These are phyloP conservation scores for Ophiostoma pallidulum DNA, from an alignment of 2,329 filamentous ascomycete genomes.

Conservation along the genomic window DNA sequence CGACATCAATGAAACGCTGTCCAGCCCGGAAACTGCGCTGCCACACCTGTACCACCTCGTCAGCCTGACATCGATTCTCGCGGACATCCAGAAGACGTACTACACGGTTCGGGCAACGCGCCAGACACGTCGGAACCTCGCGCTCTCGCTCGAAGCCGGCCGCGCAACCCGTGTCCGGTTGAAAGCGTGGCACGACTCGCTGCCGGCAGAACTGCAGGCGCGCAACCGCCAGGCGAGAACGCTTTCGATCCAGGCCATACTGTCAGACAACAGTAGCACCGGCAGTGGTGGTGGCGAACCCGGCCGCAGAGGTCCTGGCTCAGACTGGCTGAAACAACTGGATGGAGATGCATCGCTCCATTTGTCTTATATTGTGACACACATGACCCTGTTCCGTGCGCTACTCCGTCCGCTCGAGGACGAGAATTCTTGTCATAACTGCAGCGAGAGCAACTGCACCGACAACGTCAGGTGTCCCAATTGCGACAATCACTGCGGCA, in stretches of 20 bases:
- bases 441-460: background rate
- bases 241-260: background rate
- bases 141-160: conserved; percentile 22
- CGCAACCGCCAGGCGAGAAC: background rate
- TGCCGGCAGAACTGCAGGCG: conserved; percentile 16
- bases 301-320: background rate
- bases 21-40: conserved; percentile 9
- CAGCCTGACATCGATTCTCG: conserved; percentile 23
- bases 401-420: conserved; percentile 24
- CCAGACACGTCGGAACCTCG: conserved; percentile 22
- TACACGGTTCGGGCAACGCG: conserved; percentile 23
- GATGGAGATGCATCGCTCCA: conserved; percentile 24
- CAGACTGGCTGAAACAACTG: conserved; percentile 9
- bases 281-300: background rate
- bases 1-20: conserved; percentile 20
- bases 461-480: background rate
- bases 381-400: conserved; percentile 27
- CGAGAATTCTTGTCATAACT: background rate
- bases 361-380: conserved; percentile 26
- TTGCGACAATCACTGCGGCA: background rate
- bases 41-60: conserved; percentile 22
- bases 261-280: background rate
- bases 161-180: conserved; percentile 20
- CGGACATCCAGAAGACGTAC: conserved; percentile 25
- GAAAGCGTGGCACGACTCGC: conserved; percentile 24